phyloP scores from a whole-genome alignment of 176 grass and related monocot genomes.

The Neostapfia colusana region DNA sequence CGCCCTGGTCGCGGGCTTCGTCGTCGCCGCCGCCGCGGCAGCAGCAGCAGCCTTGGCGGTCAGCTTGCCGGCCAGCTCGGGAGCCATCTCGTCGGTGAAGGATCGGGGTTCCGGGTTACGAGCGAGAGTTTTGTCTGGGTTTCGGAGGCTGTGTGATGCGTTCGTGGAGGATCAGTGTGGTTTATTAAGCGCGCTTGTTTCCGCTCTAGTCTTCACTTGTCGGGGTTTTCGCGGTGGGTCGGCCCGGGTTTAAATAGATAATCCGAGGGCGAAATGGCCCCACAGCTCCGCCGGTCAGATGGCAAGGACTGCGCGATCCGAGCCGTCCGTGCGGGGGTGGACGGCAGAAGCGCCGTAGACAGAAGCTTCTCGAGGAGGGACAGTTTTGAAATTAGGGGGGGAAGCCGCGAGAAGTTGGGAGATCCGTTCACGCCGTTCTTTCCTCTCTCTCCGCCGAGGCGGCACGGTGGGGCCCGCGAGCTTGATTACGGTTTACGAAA shows the following conservation, averaged over 20 bases:
- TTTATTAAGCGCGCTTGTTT: background rate
- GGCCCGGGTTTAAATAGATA: conserved; percentile 48
- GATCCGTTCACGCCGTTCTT: background rate
- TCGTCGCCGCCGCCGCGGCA: background rate
- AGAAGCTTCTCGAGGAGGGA: conserved; percentile 40
- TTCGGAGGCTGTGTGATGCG: background rate
- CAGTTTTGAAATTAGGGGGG: background rate
- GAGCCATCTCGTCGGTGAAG: conserved; percentile 49
- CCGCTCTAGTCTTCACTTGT: conserved; percentile 27
- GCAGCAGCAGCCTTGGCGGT: conserved; percentile 23
- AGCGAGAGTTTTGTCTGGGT: background rate
- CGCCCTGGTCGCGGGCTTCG: conserved; percentile 48
- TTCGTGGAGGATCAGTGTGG: background rate
- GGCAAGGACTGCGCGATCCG: background rate
- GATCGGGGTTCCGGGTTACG: background rate
- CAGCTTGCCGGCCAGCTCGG: conserved; percentile 39
- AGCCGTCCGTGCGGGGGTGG: conserved; percentile 9
- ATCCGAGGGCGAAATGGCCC: conserved; percentile 14
- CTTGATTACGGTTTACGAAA: background rate
- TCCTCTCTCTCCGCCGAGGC: background rate
- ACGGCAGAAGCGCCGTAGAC: background rate
- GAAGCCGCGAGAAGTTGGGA: conserved; percentile 33
- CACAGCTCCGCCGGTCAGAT: background rate
- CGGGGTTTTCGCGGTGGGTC: background rate
- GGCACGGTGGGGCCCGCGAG: background rate